These are phyloP conservation scores for Rhodotorula sp. DNA, from an alignment of 1,284 basidiomycete genomes.

Conservation along the genomic window DNA sequence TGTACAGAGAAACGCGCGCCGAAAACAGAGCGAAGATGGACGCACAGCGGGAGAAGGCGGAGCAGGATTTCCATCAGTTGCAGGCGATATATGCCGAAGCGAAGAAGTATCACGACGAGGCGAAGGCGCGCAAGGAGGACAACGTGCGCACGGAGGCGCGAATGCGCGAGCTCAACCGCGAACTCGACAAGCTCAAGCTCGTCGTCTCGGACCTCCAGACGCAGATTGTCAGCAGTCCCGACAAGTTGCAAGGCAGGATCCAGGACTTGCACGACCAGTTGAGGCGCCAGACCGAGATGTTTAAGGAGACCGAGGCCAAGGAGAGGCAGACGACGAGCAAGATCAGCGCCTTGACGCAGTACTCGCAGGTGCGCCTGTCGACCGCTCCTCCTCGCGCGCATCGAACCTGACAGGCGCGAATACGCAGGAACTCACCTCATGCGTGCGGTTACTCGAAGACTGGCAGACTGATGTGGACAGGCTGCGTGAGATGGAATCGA, in stretches of 20 bases:
- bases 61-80: no score
- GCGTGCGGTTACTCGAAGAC: constrained; percentile 40
- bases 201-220: constrained; percentile 14
- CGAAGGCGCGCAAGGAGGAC: constrained; percentile 15
- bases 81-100: background rate
- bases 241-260: constrained; percentile 21
- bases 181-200: constrained; percentile 23
- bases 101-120: constrained; percentile 1
- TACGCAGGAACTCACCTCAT: constrained; percentile 31
- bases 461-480: constrained; percentile 38
- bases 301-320: constrained; percentile 28
- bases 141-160: constrained; percentile 5
- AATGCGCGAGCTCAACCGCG: constrained; percentile 19
- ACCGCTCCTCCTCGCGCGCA: background rate
- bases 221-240: constrained; percentile 34
- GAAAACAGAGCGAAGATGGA: no score
- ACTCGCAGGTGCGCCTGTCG: constrained; percentile 18
- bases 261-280: constrained; percentile 23
- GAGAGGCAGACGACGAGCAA: constrained; percentile 31
- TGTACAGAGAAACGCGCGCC: no score
- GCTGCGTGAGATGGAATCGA: constrained; percentile 27
- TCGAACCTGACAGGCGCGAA: background rate
- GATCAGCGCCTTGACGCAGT: constrained; percentile 27
- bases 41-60: no score
- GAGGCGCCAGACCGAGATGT: constrained; percentile 20